phyloP scores from a whole-genome alignment of 1,284 basidiomycete genomes.

The Ceraceosorus guamensis region DNA sequence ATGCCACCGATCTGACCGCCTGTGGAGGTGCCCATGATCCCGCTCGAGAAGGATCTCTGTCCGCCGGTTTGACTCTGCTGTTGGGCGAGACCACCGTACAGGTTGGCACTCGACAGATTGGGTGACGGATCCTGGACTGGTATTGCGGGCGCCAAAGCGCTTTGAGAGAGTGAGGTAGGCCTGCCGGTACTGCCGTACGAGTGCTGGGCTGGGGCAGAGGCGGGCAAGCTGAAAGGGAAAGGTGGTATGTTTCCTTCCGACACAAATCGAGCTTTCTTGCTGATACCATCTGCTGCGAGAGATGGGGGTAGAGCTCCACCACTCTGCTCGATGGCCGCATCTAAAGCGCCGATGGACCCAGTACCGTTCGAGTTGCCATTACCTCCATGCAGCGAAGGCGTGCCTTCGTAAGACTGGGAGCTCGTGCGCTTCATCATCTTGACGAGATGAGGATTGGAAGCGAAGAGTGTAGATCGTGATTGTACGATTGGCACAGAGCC shows the following conservation, averaged over 20 bases:
- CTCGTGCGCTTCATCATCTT: conserved; percentile 35
- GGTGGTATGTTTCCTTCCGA: conserved; percentile 33
- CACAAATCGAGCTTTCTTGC: conserved; percentile 35
- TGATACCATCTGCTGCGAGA: conserved; percentile 7
- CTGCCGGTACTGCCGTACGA: not conserved
- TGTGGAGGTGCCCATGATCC: not conserved
- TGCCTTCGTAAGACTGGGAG: conserved; percentile 25
- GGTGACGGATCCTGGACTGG: not conserved
- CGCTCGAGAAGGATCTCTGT: not conserved
- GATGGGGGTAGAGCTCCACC: not conserved
- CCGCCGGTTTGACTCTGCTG: not conserved
- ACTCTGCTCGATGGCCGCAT: not conserved
- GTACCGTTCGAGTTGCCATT: conserved; percentile 15
- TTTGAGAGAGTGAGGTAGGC: no score
- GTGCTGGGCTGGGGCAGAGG: conserved; percentile 2
- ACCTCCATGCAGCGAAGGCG: conserved; percentile 9
- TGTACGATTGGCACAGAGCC: no score
- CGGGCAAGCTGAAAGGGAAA: conserved; percentile 12
- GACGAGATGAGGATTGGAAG: not conserved
- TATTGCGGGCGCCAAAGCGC: no score
- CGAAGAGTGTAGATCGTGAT: not conserved
- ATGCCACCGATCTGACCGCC: not conserved
- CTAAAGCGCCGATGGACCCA: conserved; percentile 8
- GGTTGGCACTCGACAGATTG: not conserved
- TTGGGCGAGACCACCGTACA: not conserved